Percentiles rank a stretch among this genome's conserved stretches.
These are phyloP conservation scores for Leccinum griseonigrum DNA, from an alignment of 1,284 basidiomycete species.

Conservation along the genomic window DNA sequence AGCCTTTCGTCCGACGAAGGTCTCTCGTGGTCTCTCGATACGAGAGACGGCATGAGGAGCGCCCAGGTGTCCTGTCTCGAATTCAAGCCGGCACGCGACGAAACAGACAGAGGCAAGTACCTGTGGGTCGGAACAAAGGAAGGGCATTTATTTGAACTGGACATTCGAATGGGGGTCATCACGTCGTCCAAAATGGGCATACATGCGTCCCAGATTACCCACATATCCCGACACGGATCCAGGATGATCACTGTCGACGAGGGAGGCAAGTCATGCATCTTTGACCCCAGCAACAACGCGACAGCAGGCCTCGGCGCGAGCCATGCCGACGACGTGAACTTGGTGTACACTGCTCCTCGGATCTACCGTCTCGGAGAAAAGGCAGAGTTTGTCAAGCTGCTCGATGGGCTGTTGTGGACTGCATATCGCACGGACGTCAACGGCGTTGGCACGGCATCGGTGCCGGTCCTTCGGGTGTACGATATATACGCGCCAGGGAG, in stretches of 20 bases:
- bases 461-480: slow-evolving; percentile 78
- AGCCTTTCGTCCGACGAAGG: slow-evolving; percentile 49
- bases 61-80: slow-evolving; percentile 73
- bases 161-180: slow-evolving; percentile 59
- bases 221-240: slow-evolving; percentile 69
- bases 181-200: slow-evolving; percentile 55
- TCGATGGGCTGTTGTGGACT: slow-evolving; percentile 82
- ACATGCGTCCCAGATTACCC: slow-evolving; percentile 65
- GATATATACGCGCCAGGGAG: slow-evolving; percentile 62
- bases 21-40: slow-evolving; percentile 56
- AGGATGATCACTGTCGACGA: slow-evolving; percentile 83
- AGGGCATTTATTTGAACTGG: slow-evolving; percentile 81
- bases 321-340: slow-evolving; percentile 34
- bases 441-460: slow-evolving; percentile 42
- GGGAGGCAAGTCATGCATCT: slow-evolving; percentile 77
- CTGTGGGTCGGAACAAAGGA: slow-evolving; percentile 90
- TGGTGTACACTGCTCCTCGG: slow-evolving; percentile 51
- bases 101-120: slow-evolving; percentile 42
- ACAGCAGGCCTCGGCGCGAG: slow-evolving; percentile 32
- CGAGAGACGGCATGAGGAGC: slow-evolving; percentile 65
- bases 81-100: slow-evolving; percentile 54
- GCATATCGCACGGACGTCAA: slow-evolving; percentile 52
- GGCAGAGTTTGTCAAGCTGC: slow-evolving; percentile 72
- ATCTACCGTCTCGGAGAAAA: slow-evolving; percentile 78
- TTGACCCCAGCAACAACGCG: slow-evolving; percentile 41